A percentile compares a stretch with the other conserved stretches of the same genome.
Evolutionary conservation across 345 rosid genomes (phyloP).

Genomic region (Sisymbrium altissimum): DNA sequence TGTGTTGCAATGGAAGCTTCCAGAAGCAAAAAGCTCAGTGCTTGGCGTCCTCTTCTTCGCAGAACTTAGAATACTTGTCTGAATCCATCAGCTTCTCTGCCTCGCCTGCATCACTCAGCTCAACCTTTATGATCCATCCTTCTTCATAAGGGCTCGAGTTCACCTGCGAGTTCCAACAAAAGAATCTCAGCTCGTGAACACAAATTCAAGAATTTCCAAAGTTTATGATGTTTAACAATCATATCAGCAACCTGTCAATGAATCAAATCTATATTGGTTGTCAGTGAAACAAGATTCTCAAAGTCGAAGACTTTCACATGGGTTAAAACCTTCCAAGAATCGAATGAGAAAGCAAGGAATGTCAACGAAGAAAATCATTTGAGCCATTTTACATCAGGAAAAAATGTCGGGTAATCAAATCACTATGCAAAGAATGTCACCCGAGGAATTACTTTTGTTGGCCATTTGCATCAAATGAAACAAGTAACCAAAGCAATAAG

Average conservation of each 20-base stretch:
- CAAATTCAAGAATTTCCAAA: not conserved
- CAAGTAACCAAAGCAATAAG: not conserved
- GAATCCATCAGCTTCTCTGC: constrained; percentile 71
- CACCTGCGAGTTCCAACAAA: constrained; percentile 41
- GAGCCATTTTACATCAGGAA: not conserved
- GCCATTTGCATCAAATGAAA: not conserved
- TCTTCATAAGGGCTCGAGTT: constrained; percentile 75
- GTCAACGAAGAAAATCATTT: not conserved
- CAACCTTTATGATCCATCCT: constrained; percentile 93
- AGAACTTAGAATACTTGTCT: constrained; percentile 75
- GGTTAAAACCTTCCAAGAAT: not conserved
- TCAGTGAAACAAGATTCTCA: not conserved
- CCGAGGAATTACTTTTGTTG: not conserved
- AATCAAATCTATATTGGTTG: not conserved
- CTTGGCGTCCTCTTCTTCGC: constrained; percentile 91
- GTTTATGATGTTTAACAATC: not conserved
- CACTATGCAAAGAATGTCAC: not conserved
- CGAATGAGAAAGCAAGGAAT: not conserved
- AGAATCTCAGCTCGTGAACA: not conserved
- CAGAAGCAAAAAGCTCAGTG: constrained; percentile 41
- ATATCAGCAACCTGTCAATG: not conserved
- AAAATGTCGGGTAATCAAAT: not conserved
- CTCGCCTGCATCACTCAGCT: constrained; percentile 51
- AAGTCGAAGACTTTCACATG: not conserved
- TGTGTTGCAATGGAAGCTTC: not conserved